phyloP scores from a whole-genome alignment of 2,329 filamentous ascomycete genomes.

The Xylaria digitata region DNA sequence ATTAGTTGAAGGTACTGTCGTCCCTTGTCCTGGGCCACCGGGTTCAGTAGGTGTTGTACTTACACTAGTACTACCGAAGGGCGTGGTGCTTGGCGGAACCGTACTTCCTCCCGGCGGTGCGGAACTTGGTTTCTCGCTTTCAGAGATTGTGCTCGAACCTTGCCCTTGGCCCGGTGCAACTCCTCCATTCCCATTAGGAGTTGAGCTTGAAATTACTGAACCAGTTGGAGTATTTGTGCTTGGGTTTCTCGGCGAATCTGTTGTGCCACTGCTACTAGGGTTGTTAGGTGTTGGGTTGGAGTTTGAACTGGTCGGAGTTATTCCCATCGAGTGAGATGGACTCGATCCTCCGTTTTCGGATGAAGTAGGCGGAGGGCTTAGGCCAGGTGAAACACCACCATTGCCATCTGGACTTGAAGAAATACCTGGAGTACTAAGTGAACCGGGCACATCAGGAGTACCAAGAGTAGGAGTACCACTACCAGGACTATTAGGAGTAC shows the following conservation, averaged over 20 bases:
- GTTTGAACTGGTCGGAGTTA: conserved; percentile 15
- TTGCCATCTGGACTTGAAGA: conserved; percentile 31
- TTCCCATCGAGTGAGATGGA: neutral
- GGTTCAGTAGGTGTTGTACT: conserved; percentile 19
- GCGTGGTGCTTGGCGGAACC: conserved; percentile 8
- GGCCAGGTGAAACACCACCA: conserved; percentile 30
- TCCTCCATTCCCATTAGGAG: conserved; percentile 33
- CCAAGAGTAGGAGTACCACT: neutral
- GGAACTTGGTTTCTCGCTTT: conserved; percentile 23
- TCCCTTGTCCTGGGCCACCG: conserved; percentile 15
- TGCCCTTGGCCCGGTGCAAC: conserved; percentile 34
- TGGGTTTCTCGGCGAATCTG: conserved; percentile 14
- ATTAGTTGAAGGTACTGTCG: conserved; percentile 18
- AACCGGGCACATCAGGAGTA: neutral
- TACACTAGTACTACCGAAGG: neutral
- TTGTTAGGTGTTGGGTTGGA: conserved; percentile 18
- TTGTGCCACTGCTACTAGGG: conserved; percentile 9
- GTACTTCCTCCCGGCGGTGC: conserved; percentile 10
- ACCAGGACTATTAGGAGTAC: neutral
- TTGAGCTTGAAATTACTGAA: conserved; percentile 27
- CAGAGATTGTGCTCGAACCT: conserved; percentile 27
- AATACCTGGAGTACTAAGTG: neutral
- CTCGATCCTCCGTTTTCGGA: conserved; percentile 15
- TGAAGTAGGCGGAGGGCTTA: conserved; percentile 12
- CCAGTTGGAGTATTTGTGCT: conserved; percentile 11